Base-by-base conservation (phyloP, 345 rosid species). In the Eutrema yunnanense region DNA sequence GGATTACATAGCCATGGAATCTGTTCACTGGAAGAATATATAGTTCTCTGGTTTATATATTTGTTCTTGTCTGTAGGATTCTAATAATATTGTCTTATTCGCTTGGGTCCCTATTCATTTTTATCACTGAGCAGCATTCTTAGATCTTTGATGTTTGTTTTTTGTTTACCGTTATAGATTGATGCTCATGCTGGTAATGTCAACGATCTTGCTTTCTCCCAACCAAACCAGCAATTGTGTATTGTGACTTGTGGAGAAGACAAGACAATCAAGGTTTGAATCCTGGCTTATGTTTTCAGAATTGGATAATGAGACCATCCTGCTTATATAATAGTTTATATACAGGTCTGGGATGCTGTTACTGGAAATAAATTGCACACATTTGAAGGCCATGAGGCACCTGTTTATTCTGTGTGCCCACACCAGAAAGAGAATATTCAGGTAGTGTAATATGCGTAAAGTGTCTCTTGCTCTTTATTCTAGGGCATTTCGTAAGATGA, bases 381-480 rank as follows among this genome's bases (percentile, higher is more conserved):
- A n/a, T 87, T 87, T 82, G 88, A 87, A 79, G 92, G 92, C 58
- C 92, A 87, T 76, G 89, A 85, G 54, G 87, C 89, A 73, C 85
- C 92, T 75, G 89, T 87, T 65, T 87, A 82, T 82, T 87, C 92
- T 6, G 84, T 87, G 26, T 87, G 88, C 73, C 88, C 90, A 9
- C 85, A 82, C 62, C 82, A 84, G 58, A 87, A 87, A 78, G 89
- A 85, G 70, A 84, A 78, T 69, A 87, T 87, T 74, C 89, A 85
- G 86, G 92, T 85, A 70, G 1, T 46, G 37, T 38, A 34, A 33
- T 60, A 59, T 33, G 49, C 73, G 3, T 29, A 19, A 60, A 68
- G 8, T 34, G 29, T 46, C 58, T 43, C 42, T 60, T 60, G 41
- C 34, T 53, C 65, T 53, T 46, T 61, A 54, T 36, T 26, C n/a